These are phyloP conservation scores for Ophiostoma sp. DNA, from an alignment of 2,329 filamentous ascomycete genomes.

Conservation along the genomic window DNA sequence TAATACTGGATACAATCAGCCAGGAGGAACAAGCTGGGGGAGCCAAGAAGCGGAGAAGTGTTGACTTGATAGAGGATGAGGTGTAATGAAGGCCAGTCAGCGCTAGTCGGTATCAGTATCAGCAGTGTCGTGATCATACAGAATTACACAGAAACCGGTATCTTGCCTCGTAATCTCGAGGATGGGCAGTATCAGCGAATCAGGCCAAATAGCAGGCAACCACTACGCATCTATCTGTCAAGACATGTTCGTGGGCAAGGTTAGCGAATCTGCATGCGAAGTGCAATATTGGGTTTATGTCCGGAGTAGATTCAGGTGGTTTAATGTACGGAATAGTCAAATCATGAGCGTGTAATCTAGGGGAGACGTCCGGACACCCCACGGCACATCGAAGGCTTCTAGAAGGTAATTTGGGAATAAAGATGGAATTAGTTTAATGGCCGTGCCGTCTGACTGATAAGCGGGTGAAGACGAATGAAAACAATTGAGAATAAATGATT, in stretches of 20 bases:
- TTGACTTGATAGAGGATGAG: not conserved
- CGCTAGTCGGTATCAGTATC: not conserved
- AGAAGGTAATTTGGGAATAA: not conserved
- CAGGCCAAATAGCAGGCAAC: not conserved
- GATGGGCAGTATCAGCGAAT: not conserved
- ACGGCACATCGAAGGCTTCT: constrained; percentile 8
- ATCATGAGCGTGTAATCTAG: not conserved
- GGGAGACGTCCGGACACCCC: not conserved
- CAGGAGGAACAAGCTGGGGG: not conserved
- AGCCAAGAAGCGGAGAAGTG: constrained; percentile 3
- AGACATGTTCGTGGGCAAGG: constrained; percentile 6
- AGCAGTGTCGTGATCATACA: not conserved
- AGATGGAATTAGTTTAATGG: not conserved
- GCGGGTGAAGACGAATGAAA: not conserved
- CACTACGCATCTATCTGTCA: constrained; percentile 6
- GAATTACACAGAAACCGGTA: not conserved
- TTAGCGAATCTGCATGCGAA: not conserved
- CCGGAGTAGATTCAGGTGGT: not conserved
- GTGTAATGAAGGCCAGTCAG: not conserved
- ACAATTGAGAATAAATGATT: not conserved
- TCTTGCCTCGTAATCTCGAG: not conserved
- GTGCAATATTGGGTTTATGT: not conserved
- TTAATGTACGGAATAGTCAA: not conserved
- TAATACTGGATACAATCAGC: not conserved
- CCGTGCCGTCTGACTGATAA: not conserved